Base-by-base conservation (phyloP, 805 yeast species). In the Hanseniaspora mollemarum region DNA sequence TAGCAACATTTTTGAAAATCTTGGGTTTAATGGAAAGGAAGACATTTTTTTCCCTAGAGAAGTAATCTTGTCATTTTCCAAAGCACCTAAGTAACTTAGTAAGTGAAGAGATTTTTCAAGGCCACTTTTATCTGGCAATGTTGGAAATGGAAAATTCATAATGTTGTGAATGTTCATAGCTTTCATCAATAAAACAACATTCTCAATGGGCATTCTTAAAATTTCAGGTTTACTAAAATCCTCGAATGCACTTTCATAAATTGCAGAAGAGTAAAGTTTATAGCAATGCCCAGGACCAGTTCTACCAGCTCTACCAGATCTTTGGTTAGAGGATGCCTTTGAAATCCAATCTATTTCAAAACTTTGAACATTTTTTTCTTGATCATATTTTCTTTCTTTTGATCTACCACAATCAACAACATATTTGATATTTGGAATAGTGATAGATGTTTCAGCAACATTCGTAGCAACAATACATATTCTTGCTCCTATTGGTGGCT, bases 221-320 rank as follows among this genome's bases (percentile, higher is more conserved):
- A 92, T 88, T 63, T 92, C 99, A 0, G 99, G 97, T 51, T 71
- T 72, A 10, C 92, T 74, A 60, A 92, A 92, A 60, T 82, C 87
- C 3, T 72, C 72, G 62, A 92, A 92, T 56, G 82, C 92, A 55
- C 80, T 76, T 62, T 92, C 96, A 63, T 72, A 92, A 7, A 94
- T 83, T 1, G 98, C 98, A 15, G 97, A 88, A 0, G 97, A 90
- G 60, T 73, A 92, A 13, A 92, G 65, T 54, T 98, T 71, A 63
- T 92, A 92, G 63, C 96, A 86, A 61, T 92, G 97, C 53, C 99
- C 99, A 0, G 98, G 96, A 0, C 97, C 98, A 0, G 96, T 88
- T 74, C 97, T 81, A 62, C 96, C 97, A 46, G 97, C 97, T 71
- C 97, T 80, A 62, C 97, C 97, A 18, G 94, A 69, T 69, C 99